Conservation (phyloP, 163 green algal species). For the Prototheca stagnorum region DNA sequence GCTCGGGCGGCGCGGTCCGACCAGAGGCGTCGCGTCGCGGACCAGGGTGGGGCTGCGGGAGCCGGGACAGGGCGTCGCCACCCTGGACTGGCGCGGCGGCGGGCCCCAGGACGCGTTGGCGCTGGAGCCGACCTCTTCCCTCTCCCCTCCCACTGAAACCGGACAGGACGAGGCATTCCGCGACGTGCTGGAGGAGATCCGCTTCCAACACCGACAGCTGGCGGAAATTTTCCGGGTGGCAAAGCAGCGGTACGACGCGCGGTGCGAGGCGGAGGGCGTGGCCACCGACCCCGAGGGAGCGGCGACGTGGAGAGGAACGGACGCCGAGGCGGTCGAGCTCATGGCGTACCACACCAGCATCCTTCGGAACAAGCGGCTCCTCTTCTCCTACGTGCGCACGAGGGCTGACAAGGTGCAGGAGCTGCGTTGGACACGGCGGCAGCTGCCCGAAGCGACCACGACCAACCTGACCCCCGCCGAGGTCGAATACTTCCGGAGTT, state of each 20-base stretch:
- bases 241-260: slow-evolving; percentile 5
- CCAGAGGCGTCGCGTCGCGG: too few species aligned
- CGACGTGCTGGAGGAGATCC: slow-evolving; percentile 23
- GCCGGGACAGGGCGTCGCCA: too few species aligned
- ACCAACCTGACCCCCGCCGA: slow-evolving; percentile 22
- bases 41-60: too few species aligned
- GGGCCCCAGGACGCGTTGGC: too few species aligned
- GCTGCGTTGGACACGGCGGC: slow-evolving; percentile 29
- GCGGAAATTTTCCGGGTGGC: slow-evolving; percentile 9
- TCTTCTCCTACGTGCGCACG: slow-evolving; percentile 33
- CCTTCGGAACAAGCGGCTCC: slow-evolving; percentile 40
- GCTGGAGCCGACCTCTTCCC: too few species aligned
- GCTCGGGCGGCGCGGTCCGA: background rate
- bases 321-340: slow-evolving; percentile 24
- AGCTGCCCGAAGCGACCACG: slow-evolving; percentile 18
- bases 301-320: slow-evolving; percentile 11
- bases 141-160: background rate
- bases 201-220: slow-evolving; percentile 20
- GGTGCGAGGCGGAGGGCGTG: background rate
- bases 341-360: slow-evolving; percentile 38
- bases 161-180: slow-evolving; percentile 28
- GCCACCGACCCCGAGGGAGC: slow-evolving; percentile 2
- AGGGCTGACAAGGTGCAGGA: slow-evolving; percentile 18
- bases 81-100: too few species aligned
- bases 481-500: slow-evolving; percentile 21